Percentiles rank a stretch among this genome's conserved stretches.
These are phyloP conservation scores for Picea glauca DNA, from an alignment of 75 land plant species.

Conservation along the genomic window DNA sequence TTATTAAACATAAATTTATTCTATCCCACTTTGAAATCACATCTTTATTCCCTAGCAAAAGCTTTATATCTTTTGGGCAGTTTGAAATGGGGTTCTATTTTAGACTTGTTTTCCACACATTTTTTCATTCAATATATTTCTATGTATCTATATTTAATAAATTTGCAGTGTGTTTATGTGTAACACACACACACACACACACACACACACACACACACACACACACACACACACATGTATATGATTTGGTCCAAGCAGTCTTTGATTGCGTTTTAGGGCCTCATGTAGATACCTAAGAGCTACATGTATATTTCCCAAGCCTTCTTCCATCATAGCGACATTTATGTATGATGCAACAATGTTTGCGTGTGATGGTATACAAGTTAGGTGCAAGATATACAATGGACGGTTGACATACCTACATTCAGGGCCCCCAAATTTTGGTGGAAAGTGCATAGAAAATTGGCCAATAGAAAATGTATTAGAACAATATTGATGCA, in stretches of 20 bases:
- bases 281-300: conserved; percentile 94
- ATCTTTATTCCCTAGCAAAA: too few relatives aligned
- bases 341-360: conserved; percentile 97
- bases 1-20: too few relatives aligned
- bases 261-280: conserved; percentile 89
- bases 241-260: conserved; percentile 89
- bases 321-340: conserved; percentile 99
- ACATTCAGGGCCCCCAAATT: conserved; percentile 1
- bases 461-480: background rate
- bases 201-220: conserved; percentile 29
- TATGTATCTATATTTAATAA: background rate
- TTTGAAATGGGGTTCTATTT: too few relatives aligned
- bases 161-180: background rate
- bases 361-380: conserved; percentile 93
- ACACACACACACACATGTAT: conserved; percentile 67
- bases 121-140: background rate
- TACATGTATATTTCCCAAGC: conserved; percentile 91
- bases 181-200: background rate
- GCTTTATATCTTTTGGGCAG: too few relatives aligned
- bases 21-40: too few relatives aligned
- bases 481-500: background rate
- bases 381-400: conserved; percentile 77
- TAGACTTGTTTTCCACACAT: too few relatives aligned
- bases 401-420: conserved; percentile 94
- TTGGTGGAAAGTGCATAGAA: background rate